These are phyloP conservation scores for Punctularia strigosozonata DNA, from an alignment of 768 basidiomycete genomes.

Conservation along the genomic window DNA sequence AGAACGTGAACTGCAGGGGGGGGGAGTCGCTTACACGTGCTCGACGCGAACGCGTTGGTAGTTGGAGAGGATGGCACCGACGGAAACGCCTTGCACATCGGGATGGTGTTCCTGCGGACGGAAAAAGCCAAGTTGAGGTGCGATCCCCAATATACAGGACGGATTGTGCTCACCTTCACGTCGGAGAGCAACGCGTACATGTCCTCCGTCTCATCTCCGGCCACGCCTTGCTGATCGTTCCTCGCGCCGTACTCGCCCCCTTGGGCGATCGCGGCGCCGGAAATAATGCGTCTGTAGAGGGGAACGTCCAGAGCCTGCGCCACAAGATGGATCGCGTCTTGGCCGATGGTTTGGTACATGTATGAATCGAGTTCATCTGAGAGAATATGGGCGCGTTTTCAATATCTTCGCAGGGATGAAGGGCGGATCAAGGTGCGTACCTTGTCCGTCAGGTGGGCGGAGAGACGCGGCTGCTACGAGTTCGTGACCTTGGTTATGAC, in stretches of 20 bases:
- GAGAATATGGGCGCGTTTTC: conserved; percentile 11
- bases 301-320: conserved; percentile 81
- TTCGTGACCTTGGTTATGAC: conserved; percentile 73
- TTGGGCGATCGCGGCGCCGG: conserved; percentile 70
- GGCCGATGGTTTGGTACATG: conserved; percentile 98
- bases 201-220: conserved; percentile 96
- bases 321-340: conserved; percentile 81
- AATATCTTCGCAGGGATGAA: conserved; percentile 9
- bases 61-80: conserved; percentile 94
- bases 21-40: conserved; percentile 65
- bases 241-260: conserved; percentile 79
- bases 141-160: too few relatives aligned
- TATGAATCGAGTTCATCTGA: conserved; percentile 98
- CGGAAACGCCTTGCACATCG: conserved; percentile 76
- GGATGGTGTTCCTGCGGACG: conserved; percentile 73
- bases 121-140: conserved; percentile 3
- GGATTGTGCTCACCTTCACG: conserved; percentile 57
- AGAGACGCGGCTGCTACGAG: conserved; percentile 85
- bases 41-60: conserved; percentile 96
- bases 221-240: conserved; percentile 33
- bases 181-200: conserved; percentile 56
- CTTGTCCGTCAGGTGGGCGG: conserved; percentile 75
- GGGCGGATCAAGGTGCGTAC: conserved; percentile 29
- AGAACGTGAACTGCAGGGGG: not conserved
- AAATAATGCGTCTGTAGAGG: conserved; percentile 71